Conservation (phyloP, 495 filamentous ascomycete genomes). For the Lasiosphaeria miniovina region DNA sequence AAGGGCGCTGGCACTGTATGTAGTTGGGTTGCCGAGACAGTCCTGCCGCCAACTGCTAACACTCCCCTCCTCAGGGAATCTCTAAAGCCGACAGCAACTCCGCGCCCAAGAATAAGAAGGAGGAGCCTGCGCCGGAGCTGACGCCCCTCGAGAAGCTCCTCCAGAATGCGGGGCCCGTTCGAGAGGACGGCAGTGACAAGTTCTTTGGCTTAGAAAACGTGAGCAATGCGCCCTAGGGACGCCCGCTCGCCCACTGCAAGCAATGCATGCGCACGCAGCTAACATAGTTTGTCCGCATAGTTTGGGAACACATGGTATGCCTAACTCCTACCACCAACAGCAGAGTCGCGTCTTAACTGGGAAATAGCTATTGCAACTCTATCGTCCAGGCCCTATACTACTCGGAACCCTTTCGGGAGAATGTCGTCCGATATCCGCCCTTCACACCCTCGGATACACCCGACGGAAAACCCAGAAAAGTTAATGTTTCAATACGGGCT, state of each 20-base stretch:
- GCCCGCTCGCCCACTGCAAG: background rate
- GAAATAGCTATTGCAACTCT: conserved; percentile 86
- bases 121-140: conserved; percentile 61
- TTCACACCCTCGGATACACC: conserved; percentile 44
- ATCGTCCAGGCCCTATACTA: conserved; percentile 97
- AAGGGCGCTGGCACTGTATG: conserved; percentile 37
- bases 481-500: conserved; percentile 49
- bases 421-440: conserved; percentile 88
- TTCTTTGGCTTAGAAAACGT: conserved; percentile 99
- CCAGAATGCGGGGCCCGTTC: conserved; percentile 71
- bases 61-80: conserved; percentile 24
- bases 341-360: conserved; percentile 24
- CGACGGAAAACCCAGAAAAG: conserved; percentile 42
- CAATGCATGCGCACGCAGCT: conserved; percentile 7
- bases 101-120: conserved; percentile 60
- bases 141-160: conserved; percentile 84
- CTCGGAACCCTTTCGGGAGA: conserved; percentile 90
- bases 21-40: background rate
- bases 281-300: conserved; percentile 43
- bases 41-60: conserved; percentile 5
- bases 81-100: conserved; percentile 39
- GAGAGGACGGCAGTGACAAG: conserved; percentile 91
- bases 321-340: background rate
- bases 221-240: conserved; percentile 32
- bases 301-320: conserved; percentile 95